Conservation (phyloP, 345 rosid genomes). For the Lepidium africanum region DNA sequence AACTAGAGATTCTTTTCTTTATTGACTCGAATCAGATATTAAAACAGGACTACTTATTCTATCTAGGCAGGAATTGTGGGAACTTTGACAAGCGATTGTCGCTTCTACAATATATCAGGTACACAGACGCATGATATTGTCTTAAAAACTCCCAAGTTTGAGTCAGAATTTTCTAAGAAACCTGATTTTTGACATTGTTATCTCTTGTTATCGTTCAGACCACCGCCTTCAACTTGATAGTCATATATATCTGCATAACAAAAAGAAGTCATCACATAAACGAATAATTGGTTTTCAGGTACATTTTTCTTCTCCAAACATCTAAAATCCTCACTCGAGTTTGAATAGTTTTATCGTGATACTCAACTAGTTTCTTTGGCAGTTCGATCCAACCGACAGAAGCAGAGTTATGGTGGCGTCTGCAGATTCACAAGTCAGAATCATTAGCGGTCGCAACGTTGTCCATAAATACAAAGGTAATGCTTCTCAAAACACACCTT, state of each 20-base stretch:
- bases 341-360: background rate
- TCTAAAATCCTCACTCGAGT: background rate
- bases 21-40: background rate
- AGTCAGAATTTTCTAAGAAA: background rate
- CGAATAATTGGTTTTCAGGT: conserved; percentile 84
- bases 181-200: background rate
- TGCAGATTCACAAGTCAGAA: conserved; percentile 82
- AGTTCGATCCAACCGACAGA: conserved; percentile 66
- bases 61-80: conserved; percentile 47
- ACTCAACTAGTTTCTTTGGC: conserved; percentile 11
- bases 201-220: conserved; percentile 31
- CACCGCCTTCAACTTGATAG: conserved; percentile 71
- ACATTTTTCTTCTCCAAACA: background rate
- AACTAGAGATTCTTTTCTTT: background rate
- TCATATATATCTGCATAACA: conserved; percentile 50
- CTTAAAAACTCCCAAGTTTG: background rate
- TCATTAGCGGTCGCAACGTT: conserved; percentile 63
- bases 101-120: conserved; percentile 54
- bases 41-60: background rate
- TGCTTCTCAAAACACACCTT: background rate
- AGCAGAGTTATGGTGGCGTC: conserved; percentile 78
- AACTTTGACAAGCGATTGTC: conserved; percentile 48
- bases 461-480: conserved; percentile 73
- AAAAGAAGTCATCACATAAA: conserved; percentile 65
- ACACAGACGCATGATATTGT: background rate